phyloP scores from a whole-genome alignment of 1,139 yeast species.

The Geotrichum europaeum region DNA sequence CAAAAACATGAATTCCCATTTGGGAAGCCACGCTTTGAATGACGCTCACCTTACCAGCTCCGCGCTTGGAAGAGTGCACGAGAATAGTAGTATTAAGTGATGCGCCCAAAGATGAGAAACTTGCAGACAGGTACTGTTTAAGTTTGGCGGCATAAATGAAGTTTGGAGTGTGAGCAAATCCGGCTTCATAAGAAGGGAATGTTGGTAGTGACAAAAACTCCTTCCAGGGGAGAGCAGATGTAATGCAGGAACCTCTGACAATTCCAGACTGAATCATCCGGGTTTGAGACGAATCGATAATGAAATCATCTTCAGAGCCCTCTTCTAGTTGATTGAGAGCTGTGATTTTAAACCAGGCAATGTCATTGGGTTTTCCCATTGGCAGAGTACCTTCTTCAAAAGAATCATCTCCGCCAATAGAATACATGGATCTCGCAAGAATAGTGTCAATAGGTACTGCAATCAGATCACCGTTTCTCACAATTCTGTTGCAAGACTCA shows the following conservation, averaged over 20 bases:
- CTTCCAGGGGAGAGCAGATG: conserved; percentile 47
- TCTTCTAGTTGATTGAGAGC: conserved; percentile 36
- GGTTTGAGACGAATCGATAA: conserved; percentile 60
- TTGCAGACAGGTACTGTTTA: conserved; percentile 34
- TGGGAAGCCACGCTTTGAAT: conserved; percentile 51
- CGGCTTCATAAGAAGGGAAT: conserved; percentile 33
- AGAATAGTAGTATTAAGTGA: conserved; percentile 57
- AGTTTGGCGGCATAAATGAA: conserved; percentile 48
- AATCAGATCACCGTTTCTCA: conserved; percentile 57
- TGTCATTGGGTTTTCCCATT: conserved; percentile 58
- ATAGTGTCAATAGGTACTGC: conserved; percentile 75
- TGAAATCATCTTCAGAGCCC: conserved; percentile 42
- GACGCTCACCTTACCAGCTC: conserved; percentile 71
- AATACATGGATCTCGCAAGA: conserved; percentile 55
- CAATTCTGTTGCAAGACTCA: conserved; percentile 51
- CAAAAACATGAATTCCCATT: conserved; percentile 63
- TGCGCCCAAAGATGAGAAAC: conserved; percentile 33
- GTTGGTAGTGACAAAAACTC: conserved; percentile 41
- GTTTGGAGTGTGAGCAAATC: conserved; percentile 36
- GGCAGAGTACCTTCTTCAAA: conserved; percentile 37
- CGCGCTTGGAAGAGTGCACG: conserved; percentile 63
- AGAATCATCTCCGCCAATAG: conserved; percentile 30
- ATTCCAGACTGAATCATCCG: conserved; percentile 63
- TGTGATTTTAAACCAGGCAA: conserved; percentile 76
- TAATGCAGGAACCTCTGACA: conserved; percentile 36